These are phyloP conservation scores for Aspergillus bombycis DNA, from an alignment of 2,329 filamentous ascomycete species.

Conservation along the genomic window DNA sequence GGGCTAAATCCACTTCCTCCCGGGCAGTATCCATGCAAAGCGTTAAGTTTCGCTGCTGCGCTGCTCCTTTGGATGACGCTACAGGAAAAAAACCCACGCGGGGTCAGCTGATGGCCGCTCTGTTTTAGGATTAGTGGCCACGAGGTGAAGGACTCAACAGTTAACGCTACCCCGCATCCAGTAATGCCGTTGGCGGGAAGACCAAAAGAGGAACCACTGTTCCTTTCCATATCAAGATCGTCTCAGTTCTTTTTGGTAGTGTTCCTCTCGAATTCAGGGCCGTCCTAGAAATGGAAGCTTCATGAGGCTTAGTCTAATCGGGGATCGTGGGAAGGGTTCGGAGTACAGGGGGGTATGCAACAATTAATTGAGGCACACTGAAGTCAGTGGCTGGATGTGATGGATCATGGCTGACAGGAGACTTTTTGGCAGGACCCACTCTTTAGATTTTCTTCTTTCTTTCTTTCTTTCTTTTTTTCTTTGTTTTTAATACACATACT, in stretches of 20 bases:
- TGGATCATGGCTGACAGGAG: slow-evolving; percentile 5
- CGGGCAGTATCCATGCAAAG: background rate
- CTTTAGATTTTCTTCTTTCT: background rate
- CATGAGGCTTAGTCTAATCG: background rate
- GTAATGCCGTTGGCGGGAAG: slow-evolving; percentile 20
- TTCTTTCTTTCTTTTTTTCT: background rate
- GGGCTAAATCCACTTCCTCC: background rate
- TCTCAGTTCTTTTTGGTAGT: background rate
- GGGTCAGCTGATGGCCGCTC: slow-evolving; percentile 26
- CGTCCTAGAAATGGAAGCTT: background rate
- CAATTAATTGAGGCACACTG: background rate
- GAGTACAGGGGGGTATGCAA: background rate
- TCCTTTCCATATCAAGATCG: background rate
- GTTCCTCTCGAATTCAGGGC: background rate
- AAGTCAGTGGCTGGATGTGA: slow-evolving; percentile 4
- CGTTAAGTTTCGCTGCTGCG: background rate
- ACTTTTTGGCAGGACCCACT: slow-evolving; percentile 2
- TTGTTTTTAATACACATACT: background rate
- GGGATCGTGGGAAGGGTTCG: slow-evolving; percentile 8
- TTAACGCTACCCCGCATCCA: slow-evolving; percentile 25
- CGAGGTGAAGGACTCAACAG: slow-evolving; percentile 5
- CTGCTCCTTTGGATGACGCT: background rate
- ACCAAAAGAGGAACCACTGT: background rate
- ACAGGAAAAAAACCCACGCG: slow-evolving; percentile 19
- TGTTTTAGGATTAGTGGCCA: slow-evolving; percentile 17